These are phyloP conservation scores for Lactarius sp. DNA, from an alignment of 768 basidiomycete genomes.

Conservation along the genomic window DNA sequence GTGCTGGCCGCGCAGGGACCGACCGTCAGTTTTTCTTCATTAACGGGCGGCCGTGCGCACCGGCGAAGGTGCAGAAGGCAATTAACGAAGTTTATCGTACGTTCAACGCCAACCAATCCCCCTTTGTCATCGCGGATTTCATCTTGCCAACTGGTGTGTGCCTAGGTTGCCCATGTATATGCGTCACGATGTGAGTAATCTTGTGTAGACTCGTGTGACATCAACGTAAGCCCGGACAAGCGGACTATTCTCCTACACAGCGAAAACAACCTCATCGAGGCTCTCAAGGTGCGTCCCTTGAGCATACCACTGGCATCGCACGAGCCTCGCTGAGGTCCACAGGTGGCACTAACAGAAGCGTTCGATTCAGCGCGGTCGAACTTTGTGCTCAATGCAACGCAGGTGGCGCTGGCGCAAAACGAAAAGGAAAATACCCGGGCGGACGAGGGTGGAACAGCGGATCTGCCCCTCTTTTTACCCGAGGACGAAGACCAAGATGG, in stretches of 20 bases:
- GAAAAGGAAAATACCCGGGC: background rate
- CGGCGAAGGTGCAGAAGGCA: constrained; percentile 77
- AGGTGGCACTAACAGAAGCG: constrained; percentile 17
- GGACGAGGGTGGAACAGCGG: background rate
- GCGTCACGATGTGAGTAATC: background rate
- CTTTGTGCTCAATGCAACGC: constrained; percentile 24
- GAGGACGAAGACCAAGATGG: constrained; percentile 5
- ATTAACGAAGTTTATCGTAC: constrained; percentile 91
- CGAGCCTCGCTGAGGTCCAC: background rate
- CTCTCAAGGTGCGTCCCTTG: constrained; percentile 57
- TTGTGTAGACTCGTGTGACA: constrained; percentile 66
- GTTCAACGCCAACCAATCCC: constrained; percentile 70
- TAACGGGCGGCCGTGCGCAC: constrained; percentile 84
- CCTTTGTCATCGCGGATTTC: constrained; percentile 82
- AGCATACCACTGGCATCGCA: background rate
- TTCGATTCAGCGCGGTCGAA: constrained; percentile 22
- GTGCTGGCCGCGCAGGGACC: constrained; percentile 67
- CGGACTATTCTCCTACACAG: constrained; percentile 90
- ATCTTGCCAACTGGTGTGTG: constrained; percentile 68
- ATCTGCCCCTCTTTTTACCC: constrained; percentile 12
- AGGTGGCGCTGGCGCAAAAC: constrained; percentile 12
- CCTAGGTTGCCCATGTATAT: background rate
- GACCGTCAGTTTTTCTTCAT: constrained; percentile 93
- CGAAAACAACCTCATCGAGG: constrained; percentile 71
- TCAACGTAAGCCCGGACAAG: constrained; percentile 97